Percentiles rank a stretch among this genome's conserved stretches.
These are phyloP conservation scores for Penicillium decumbens DNA, from an alignment of 2,329 filamentous ascomycete genomes.

Conservation along the genomic window DNA sequence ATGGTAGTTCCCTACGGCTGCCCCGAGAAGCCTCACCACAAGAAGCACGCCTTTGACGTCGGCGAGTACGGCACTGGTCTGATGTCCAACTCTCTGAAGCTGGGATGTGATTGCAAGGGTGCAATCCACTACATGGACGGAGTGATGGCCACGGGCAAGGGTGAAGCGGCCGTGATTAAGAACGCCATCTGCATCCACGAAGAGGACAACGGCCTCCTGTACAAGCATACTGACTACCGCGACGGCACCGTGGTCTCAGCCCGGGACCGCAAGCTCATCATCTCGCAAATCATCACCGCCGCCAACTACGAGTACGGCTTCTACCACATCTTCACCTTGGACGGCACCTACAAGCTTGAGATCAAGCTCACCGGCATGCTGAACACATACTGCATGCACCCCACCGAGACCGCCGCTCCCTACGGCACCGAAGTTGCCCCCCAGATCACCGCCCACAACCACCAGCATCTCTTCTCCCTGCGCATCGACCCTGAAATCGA, in stretches of 20 bases:
- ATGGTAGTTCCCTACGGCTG: constrained; percentile 29
- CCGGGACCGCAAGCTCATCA: constrained; percentile 73
- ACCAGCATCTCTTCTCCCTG: constrained; percentile 88
- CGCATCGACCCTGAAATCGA: constrained; percentile 82
- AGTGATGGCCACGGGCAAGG: constrained; percentile 21
- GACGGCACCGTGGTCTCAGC: constrained; percentile 82
- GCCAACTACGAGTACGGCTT: constrained; percentile 89
- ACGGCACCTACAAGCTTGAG: constrained; percentile 84
- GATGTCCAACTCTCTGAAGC: constrained; percentile 29
- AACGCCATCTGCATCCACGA: constrained; percentile 31
- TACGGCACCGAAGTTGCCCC: constrained; percentile 89
- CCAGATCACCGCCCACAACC: constrained; percentile 85
- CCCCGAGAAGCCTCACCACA: constrained; percentile 27
- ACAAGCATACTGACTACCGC: constrained; percentile 85
- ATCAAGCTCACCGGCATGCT: constrained; percentile 86
- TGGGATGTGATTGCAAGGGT: constrained; percentile 31
- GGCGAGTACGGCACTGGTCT: constrained; percentile 27
- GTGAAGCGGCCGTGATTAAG: constrained; percentile 23
- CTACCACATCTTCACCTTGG: constrained; percentile 84
- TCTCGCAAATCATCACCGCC: constrained; percentile 87
- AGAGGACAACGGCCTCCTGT: constrained; percentile 29
- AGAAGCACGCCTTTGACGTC: constrained; percentile 29
- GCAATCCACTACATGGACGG: constrained; percentile 29
- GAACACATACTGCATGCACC: constrained; percentile 78
- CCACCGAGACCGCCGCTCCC: constrained; percentile 70